Evolutionary conservation across 176 grass and related monocot species (phyloP).

Genomic region (Bothriochloa decipiens): DNA sequence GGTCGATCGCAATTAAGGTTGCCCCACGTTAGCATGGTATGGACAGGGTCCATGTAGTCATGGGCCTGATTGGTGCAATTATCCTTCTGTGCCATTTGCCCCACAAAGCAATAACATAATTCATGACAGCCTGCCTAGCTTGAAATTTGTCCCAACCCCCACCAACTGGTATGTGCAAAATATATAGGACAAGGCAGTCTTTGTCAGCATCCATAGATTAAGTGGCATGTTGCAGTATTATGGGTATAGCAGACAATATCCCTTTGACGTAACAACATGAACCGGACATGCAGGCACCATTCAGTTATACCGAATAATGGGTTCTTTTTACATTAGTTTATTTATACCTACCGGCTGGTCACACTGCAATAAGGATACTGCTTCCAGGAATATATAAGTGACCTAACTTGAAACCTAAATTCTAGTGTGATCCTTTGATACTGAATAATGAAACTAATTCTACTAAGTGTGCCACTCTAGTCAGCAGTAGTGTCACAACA

Average conservation of each 20-base stretch:
- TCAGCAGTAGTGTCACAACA: background rate
- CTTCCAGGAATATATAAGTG: too few species aligned
- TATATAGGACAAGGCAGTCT: constrained; percentile 40
- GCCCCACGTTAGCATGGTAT: constrained; percentile 11
- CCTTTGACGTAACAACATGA: constrained; percentile 38
- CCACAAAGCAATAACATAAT: constrained; percentile 35
- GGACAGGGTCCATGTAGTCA: constrained; percentile 25
- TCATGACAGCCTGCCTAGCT: constrained; percentile 39
- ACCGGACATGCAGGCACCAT: constrained; percentile 28
- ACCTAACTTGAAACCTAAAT: background rate
- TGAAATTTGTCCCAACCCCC: constrained; percentile 38
- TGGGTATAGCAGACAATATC: constrained; percentile 36
- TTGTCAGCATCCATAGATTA: constrained; percentile 39
- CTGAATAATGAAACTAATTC: background rate
- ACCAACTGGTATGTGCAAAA: constrained; percentile 22
- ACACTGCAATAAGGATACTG: constrained; percentile 19
- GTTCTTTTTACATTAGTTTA: background rate
- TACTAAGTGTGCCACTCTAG: background rate
- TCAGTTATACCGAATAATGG: background rate
- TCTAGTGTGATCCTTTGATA: background rate
- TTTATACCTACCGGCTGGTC: background rate
- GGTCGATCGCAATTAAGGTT: constrained; percentile 18
- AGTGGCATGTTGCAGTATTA: constrained; percentile 28
- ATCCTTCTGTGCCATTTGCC: constrained; percentile 19
- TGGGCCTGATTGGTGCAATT: constrained; percentile 41